These are phyloP conservation scores for Phaffia rhodozyma DNA, from an alignment of 1,284 basidiomycete genomes.

Conservation along the genomic window DNA sequence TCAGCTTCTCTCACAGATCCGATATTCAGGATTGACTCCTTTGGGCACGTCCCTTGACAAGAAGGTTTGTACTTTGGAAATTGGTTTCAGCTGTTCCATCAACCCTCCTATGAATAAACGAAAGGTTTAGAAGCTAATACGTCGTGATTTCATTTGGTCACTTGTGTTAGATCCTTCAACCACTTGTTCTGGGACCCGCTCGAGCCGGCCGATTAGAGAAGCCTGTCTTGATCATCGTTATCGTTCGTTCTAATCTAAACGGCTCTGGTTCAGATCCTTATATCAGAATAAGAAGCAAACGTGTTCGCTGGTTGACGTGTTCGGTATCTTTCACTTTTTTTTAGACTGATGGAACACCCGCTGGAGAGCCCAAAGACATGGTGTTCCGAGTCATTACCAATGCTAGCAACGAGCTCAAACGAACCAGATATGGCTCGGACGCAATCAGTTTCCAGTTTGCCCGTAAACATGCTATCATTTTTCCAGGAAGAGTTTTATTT, in stretches of 20 bases:
- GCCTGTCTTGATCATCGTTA: constrained; percentile 36
- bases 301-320: not conserved
- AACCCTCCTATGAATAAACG: no score
- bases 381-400: constrained; percentile 9
- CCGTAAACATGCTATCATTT: not conserved
- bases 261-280: not conserved
- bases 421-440: constrained; percentile 34
- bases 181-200: constrained; percentile 37
- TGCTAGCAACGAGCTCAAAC: constrained; percentile 12
- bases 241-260: constrained; percentile 29
- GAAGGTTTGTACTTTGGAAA: constrained; percentile 39
- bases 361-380: constrained; percentile 24
- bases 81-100: constrained; percentile 1
- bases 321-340: not conserved
- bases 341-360: constrained; percentile 24
- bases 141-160: no score
- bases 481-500: constrained; percentile 21
- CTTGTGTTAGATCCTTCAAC: constrained; percentile 36
- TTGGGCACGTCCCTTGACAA: constrained; percentile 35
- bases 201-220: constrained; percentile 33
- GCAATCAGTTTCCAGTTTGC: constrained; percentile 33
- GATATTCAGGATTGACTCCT: constrained; percentile 33
- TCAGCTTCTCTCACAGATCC: constrained; percentile 36
- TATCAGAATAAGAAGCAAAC: not conserved
- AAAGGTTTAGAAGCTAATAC: no score